These are phyloP conservation scores for Dalbergia cultrata DNA, from an alignment of 306 rosid species.

Conservation along the genomic window DNA sequence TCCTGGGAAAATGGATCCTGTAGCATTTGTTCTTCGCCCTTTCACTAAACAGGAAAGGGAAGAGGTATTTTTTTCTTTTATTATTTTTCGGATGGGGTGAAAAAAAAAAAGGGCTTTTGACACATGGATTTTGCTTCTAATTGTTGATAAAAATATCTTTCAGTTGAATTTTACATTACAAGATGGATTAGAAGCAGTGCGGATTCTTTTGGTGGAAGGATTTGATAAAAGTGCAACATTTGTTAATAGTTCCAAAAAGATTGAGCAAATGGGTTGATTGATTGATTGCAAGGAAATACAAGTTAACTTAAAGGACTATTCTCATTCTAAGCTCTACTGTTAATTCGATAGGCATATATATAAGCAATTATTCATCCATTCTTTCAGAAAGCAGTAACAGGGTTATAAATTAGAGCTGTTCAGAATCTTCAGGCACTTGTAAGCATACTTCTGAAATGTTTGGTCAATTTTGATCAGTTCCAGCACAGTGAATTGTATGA, in stretches of 20 bases:
- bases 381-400: constrained; percentile 45
- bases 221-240: constrained; percentile 73
- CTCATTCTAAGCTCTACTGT: constrained; percentile 24
- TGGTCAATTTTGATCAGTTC: constrained; percentile 41
- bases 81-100: background rate
- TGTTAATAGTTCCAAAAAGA: constrained; percentile 57
- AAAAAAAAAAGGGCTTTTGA: background rate
- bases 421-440: constrained; percentile 28
- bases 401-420: constrained; percentile 28
- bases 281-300: constrained; percentile 27
- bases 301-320: constrained; percentile 33
- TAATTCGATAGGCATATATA: constrained; percentile 2
- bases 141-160: constrained; percentile 41
- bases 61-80: constrained; percentile 61
- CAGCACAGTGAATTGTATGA: constrained; percentile 11
- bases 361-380: constrained; percentile 40
- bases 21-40: constrained; percentile 78
- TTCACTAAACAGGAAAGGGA: constrained; percentile 81
- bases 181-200: constrained; percentile 73
- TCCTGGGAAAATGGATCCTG: constrained; percentile 73
- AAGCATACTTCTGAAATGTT: constrained; percentile 10
- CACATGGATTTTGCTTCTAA: constrained; percentile 38
- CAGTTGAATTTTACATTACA: constrained; percentile 86
- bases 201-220: constrained; percentile 87
- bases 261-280: constrained; percentile 52